phyloP scores from a whole-genome alignment of 306 rosid genomes.

The Geum urbanum region DNA sequence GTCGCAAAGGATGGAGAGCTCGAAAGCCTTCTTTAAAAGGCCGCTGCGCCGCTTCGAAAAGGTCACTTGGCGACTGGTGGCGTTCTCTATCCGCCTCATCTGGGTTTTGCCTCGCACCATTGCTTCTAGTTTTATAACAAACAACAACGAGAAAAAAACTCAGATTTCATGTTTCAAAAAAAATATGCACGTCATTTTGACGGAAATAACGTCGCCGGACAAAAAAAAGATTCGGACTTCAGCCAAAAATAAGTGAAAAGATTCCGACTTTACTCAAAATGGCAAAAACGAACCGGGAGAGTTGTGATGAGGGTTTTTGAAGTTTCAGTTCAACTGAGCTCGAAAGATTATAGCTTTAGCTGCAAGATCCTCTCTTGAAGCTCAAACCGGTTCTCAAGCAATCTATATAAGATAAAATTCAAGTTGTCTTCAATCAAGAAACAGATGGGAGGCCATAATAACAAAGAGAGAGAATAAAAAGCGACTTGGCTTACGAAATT shows the following conservation, averaged over 20 bases:
- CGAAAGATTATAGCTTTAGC: neutral
- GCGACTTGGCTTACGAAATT: slow-evolving; percentile 1
- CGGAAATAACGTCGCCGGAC: too few relatives aligned
- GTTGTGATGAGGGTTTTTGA: neutral
- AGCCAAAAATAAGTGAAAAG: neutral
- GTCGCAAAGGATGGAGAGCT: slow-evolving; percentile 82
- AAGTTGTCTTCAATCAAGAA: neutral
- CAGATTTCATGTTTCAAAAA: neutral
- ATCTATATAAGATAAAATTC: neutral
- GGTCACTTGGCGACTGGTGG: slow-evolving; percentile 89
- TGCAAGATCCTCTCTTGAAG: neutral
- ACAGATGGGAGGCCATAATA: neutral
- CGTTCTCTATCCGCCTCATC: slow-evolving; percentile 77
- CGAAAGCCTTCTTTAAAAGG: slow-evolving; percentile 81
- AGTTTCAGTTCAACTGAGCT: too few relatives aligned
- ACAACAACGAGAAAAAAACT: neutral
- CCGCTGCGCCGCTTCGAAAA: slow-evolving; percentile 83
- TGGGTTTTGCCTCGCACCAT: slow-evolving; percentile 96
- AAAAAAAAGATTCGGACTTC: too few relatives aligned
- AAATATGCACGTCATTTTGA: too few relatives aligned
- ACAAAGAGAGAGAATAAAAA: neutral
- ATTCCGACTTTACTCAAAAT: slow-evolving; percentile 5
- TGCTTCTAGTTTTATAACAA: neutral
- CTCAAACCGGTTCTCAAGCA: neutral
- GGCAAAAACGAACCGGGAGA: slow-evolving; percentile 20